Base-by-base conservation (phyloP, 345 rosid genomes). In the Linum lewisii region DNA sequence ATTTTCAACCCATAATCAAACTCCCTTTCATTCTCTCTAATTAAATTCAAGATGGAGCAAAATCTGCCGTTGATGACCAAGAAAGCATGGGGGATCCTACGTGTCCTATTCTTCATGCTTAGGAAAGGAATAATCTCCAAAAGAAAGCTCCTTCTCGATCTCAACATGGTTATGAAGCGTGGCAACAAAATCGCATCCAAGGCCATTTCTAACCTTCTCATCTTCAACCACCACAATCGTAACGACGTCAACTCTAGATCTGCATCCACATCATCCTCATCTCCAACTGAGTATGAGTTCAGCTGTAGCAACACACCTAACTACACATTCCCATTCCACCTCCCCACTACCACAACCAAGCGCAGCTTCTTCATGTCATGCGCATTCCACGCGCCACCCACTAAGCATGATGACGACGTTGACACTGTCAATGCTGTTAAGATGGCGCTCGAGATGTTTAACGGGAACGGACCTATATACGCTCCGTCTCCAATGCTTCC, bases 251-350 rank as follows among this genome's bases (percentile, higher is more conserved):
- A 21, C 49, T 62, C 77, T 58, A 44, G 15, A 64, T 2, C 50
- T 10, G 9, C 50, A 5, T 34, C 45, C 45, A 8, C 45, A 8
- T 42, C 47, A 0, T 10, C 47, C 0, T 42, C 47, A 1, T 1
- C 47, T 16, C 47, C 47, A 26, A 19, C 61, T 6, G 95, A 86
- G 60, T 92, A 92, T 69, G 97, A 92, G 79, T 88, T 92, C 84
- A 86, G 98, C 86, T 92, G 95, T 81, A 84, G 81, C 75, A 81
- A 75, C 82, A 92, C 90, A 57, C 97, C 98, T 19, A 70, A 65
- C 63, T 77, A 78, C 79, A 58, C 78, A 22, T 75, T 75, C 73
- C 77, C 84, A 3, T 70, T 76, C 72, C 74, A 72, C 65, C 19
- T 62, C 55, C 47, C 47, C 47, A 16, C 47, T 16, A 42, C 38